A percentile compares a stretch with the other conserved stretches of the same genome.
Evolutionary conservation across 2,329 filamentous ascomycete species (phyloP).

Genomic region (Dactylellina cionopaga): DNA sequence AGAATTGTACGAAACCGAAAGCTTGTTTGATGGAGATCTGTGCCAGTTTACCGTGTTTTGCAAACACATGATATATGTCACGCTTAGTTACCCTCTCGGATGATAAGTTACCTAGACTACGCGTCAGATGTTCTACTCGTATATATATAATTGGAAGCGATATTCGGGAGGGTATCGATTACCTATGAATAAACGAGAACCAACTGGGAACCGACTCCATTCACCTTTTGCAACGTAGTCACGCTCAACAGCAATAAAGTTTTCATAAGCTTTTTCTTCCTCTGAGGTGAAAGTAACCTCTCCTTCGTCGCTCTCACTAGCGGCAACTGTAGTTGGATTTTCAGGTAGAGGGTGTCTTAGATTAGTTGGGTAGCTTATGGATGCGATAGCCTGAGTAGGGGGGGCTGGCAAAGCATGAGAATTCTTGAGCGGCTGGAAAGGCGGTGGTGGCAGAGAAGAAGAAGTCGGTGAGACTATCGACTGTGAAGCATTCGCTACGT

Average conservation of each 20-base stretch:
- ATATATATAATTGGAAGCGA: slow-evolving; percentile 4
- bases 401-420: slow-evolving; percentile 56
- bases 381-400: slow-evolving; percentile 57
- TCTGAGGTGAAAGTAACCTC: slow-evolving; percentile 67
- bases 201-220: slow-evolving; percentile 82
- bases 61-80: slow-evolving; percentile 91
- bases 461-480: slow-evolving; percentile 22
- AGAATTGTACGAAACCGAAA: slow-evolving; percentile 95
- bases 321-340: slow-evolving; percentile 54
- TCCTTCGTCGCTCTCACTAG: slow-evolving; percentile 61
- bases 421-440: slow-evolving; percentile 21
- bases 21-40: slow-evolving; percentile 97
- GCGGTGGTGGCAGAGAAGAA: slow-evolving; percentile 1
- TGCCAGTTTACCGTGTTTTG: slow-evolving; percentile 83
- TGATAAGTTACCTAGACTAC: slow-evolving; percentile 79
- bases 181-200: slow-evolving; percentile 84
- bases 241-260: slow-evolving; percentile 77
- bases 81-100: slow-evolving; percentile 92
- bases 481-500: slow-evolving; percentile 8
- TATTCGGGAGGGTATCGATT: slow-evolving; percentile 56
- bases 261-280: slow-evolving; percentile 75
- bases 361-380: slow-evolving; percentile 53
- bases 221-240: slow-evolving; percentile 79
- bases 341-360: slow-evolving; percentile 53
- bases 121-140: slow-evolving; percentile 15